Percentiles rank a stretch among this genome's conserved stretches.
Evolutionary conservation across 148 eudicot genomes (phyloP).

Genomic region (Gaultheria prostrata): DNA sequence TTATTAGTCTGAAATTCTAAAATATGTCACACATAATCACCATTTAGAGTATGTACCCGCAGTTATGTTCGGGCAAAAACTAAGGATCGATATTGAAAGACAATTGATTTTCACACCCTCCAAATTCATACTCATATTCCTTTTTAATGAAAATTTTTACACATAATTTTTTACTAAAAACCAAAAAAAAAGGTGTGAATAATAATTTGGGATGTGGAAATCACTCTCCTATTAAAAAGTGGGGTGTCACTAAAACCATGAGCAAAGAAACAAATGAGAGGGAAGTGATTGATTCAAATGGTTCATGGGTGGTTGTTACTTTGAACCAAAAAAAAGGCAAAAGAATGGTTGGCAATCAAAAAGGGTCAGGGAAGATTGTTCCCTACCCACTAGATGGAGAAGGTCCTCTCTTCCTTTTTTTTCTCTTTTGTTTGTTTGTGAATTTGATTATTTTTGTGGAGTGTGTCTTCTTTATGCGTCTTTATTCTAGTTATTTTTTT

Average conservation of each 20-base stretch:
- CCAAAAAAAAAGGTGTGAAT: no score
- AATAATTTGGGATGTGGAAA: no score
- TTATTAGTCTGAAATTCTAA: no score
- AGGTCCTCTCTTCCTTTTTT: neutral
- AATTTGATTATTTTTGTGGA: neutral
- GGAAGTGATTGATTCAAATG: slow-evolving; percentile 25
- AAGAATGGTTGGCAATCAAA: slow-evolving; percentile 18
- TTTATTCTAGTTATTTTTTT: neutral
- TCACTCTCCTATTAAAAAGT: slow-evolving; percentile 15
- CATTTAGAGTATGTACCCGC: no score
- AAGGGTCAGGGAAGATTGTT: slow-evolving; percentile 16
- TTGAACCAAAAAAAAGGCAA: neutral
- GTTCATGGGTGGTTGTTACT: slow-evolving; percentile 15
- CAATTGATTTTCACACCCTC: no score
- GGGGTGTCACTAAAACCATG: slow-evolving; percentile 17
- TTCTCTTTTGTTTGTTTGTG: neutral
- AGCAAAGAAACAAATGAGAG: neutral
- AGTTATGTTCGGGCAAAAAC: no score
- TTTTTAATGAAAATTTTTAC: no score
- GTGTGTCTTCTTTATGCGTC: neutral
- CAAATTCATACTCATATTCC: no score
- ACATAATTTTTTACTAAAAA: no score
- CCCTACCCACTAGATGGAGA: slow-evolving; percentile 19
- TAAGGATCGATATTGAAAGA: no score
- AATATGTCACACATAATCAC: no score